Evolutionary conservation across 345 rosid genomes (phyloP), one percentile per base, ranked within the genome.

Genomic region (Populus ilicifolia): DNA sequence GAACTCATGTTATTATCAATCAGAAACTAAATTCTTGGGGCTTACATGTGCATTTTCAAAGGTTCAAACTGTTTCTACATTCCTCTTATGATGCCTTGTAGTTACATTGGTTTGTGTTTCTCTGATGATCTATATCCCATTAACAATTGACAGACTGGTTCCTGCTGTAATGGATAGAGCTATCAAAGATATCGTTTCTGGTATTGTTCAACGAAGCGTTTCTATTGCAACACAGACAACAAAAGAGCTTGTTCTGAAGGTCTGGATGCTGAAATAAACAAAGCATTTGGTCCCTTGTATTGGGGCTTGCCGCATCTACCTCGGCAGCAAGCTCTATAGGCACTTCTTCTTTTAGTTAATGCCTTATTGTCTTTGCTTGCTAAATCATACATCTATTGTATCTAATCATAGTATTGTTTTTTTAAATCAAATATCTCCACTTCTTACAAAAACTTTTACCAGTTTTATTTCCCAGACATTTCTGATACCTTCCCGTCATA

Each of bases 171-270:
- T 93, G 93, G 99, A 93, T 77, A 87, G 96, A 85, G 99, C 99
- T 64, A 88, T 96, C 85, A 96, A 92, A 70, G 99, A 93, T 82
- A 93, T 92, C 48, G 98, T 96, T 72, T 73, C 93, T 75, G 88
- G 92, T 76, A 92, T 93, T 84, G 97, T 96, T 83, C 98, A 96
- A 83, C 92, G 97, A 70, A 96, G 99, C 85, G 99, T 96, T 85
- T 91, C 97, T 56, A 93, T 96, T 83, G 98, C 99, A 65, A 92
- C 96, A 69, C 98, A 96, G 84, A 96, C 98, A 66, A 93, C 98
- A 70, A 96, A 96, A 84, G 98, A 96, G 82, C 96, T 96, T 84
- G 99, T 96, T 78, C 81, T 96, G 73, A 96, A 96, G 99, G 99
- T 95, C 79, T 75, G 82, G 70, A 56, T 29, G n/a, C 69, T 80